Evolutionary conservation across 2,329 filamentous ascomycete species (phyloP), one percentile per base, ranked within the genome.

Genomic region (Hymenoscyphus fructigenus): DNA sequence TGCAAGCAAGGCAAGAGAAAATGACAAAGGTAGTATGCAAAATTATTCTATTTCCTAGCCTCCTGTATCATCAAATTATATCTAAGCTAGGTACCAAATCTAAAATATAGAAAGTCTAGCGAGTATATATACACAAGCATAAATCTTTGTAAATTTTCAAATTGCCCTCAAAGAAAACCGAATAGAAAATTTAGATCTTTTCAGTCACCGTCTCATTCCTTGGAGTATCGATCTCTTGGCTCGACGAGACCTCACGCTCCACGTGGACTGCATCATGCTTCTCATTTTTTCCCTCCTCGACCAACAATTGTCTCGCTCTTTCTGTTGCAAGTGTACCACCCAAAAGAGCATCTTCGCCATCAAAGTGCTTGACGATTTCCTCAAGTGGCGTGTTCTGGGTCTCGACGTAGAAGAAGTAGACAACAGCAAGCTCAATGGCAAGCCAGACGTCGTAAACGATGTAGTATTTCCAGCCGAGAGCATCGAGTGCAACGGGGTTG

Each of bases 361-460:
- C 79, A 62, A 81, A 81, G 69, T 78, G 75, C 69, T 77, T 79
- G 59, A 79, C 79, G 63, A 80, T 81, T 65, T 81, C 78, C 69
- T 81, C 79, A 29, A 81, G 75, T 50, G 79, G 75, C 6, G 78
- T 79, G 70, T 79, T 78, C 17, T 75, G 71, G 32, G 79, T 81
- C 69, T 81, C 79, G 64, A 79, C 74, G 70, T 77, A 80, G 72
- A 73, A 75, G 61, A 72, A 69, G 59, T 66, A 75, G 32, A 75
- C 70, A 32, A 73, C 41, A 26, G 66, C 50, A 7, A 73, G 64
- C 50, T 74, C 71, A 50, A 73, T 61, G 14, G 68, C 65, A 7
- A 76, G 65, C 73, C 72, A 76, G 57, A 70, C 75, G 32, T 78
- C 77, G 66, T 80, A 79, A 28, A 81, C 77, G 50, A 80, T 77